Conservation (phyloP, 495 filamentous ascomycete species). For the Sporormia fimetaria region DNA sequence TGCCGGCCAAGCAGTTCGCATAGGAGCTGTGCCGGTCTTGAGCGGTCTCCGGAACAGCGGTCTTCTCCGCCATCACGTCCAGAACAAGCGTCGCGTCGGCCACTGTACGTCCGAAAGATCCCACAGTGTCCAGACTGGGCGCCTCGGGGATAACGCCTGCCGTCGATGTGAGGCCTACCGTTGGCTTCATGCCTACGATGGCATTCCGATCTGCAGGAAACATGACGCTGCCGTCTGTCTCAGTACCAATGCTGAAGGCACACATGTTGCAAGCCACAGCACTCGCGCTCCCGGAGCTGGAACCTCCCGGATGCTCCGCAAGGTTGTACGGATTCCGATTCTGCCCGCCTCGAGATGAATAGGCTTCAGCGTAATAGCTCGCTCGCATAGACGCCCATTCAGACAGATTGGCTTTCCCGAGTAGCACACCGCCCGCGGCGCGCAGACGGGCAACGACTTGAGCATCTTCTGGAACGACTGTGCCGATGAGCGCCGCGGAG, state of each 20-base stretch:
- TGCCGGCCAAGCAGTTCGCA: slow-evolving; percentile 42
- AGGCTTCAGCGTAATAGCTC: slow-evolving; percentile 59
- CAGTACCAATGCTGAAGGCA: slow-evolving; percentile 56
- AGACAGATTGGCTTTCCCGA: slow-evolving; percentile 58
- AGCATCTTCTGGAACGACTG: slow-evolving; percentile 54
- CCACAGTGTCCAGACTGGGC: slow-evolving; percentile 55
- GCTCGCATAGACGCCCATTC: slow-evolving; percentile 70
- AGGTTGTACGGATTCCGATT: slow-evolving; percentile 56
- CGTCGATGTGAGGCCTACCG: slow-evolving; percentile 52
- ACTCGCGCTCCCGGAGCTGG: slow-evolving; percentile 50
- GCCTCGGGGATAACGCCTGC: slow-evolving; percentile 55
- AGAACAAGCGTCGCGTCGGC: slow-evolving; percentile 54
- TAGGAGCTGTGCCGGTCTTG: too few relatives aligned
- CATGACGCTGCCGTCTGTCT: slow-evolving; percentile 64
- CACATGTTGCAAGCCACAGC: slow-evolving; percentile 52
- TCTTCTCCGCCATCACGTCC: slow-evolving; percentile 47
- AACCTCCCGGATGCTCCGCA: slow-evolving; percentile 56
- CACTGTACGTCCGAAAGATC: slow-evolving; percentile 53
- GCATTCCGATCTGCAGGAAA: slow-evolving; percentile 57
- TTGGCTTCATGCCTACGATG: slow-evolving; percentile 57
- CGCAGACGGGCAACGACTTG: slow-evolving; percentile 50
- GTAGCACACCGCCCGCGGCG: slow-evolving; percentile 52
- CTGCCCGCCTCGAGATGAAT: slow-evolving; percentile 55
- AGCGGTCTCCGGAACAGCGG: too few relatives aligned
- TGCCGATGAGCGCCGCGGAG: slow-evolving; percentile 50